Conservation (phyloP, 768 basidiomycete species). For the Pisolithus tinctorius region DNA sequence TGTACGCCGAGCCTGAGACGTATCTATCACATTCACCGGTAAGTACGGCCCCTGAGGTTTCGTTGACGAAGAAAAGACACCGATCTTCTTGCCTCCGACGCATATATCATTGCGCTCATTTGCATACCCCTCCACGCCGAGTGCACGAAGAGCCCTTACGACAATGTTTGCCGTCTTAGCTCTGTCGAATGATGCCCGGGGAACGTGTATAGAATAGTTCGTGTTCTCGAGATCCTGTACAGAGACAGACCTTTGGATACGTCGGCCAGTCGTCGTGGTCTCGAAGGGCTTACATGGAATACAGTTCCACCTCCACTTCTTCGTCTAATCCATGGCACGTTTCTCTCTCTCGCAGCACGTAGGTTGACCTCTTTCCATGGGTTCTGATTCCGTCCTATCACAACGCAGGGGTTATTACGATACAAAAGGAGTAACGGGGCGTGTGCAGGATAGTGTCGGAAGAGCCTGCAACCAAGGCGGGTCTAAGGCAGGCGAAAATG, state of each 20-base stretch:
- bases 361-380: slow-evolving; percentile 98
- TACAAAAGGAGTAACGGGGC: slow-evolving; percentile 81
- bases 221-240: slow-evolving; percentile 91
- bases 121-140: slow-evolving; percentile 71
- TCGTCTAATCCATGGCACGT: slow-evolving; percentile 74
- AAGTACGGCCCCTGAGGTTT: background rate
- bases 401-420: slow-evolving; percentile 80
- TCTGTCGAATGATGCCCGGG: slow-evolving; percentile 75
- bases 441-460: slow-evolving; percentile 63
- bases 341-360: slow-evolving; percentile 38
- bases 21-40: slow-evolving; percentile 27
- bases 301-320: slow-evolving; percentile 94
- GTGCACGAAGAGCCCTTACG: slow-evolving; percentile 62
- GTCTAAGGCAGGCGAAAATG: background rate
- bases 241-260: background rate
- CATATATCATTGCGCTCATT: slow-evolving; percentile 93
- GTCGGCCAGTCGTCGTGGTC: no score
- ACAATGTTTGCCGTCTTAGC: slow-evolving; percentile 72
- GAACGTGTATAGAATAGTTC: slow-evolving; percentile 91
- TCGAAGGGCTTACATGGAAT: slow-evolving; percentile 69
- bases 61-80: slow-evolving; percentile 27
- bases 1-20: slow-evolving; percentile 98
- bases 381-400: slow-evolving; percentile 95
- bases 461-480: slow-evolving; percentile 44
- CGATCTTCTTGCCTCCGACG: slow-evolving; percentile 81